Conservation (phyloP, 2,329 filamentous ascomycete species). For the Sarocladiaceae sp. region DNA sequence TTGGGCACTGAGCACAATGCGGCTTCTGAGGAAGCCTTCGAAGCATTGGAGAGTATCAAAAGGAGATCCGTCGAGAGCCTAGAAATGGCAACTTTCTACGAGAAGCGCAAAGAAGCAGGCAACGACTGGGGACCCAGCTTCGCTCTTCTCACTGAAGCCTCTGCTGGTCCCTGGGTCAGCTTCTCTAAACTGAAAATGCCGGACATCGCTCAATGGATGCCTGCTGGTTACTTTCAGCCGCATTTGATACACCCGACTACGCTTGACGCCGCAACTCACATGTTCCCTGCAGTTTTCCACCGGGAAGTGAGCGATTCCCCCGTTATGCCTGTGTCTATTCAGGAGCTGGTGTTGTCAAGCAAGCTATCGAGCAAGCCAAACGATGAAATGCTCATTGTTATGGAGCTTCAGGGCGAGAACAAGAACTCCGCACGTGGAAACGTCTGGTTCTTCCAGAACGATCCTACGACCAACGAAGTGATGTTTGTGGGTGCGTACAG, state of each 20-base stretch:
- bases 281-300: conserved; percentile 1
- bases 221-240: conserved; percentile 10
- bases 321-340: conserved; percentile 3
- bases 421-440: background rate
- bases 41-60: background rate
- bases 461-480: background rate
- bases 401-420: background rate
- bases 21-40: background rate
- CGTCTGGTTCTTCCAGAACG: background rate
- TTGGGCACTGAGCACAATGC: background rate
- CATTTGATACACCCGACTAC: conserved; percentile 13
- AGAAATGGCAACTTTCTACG: conserved; percentile 3
- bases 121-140: conserved; percentile 5
- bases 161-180: background rate
- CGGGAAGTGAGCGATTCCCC: conserved; percentile 2
- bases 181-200: conserved; percentile 10
- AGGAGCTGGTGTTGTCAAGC: conserved; percentile 3
- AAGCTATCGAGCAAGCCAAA: background rate
- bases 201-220: conserved; percentile 13
- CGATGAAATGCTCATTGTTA: background rate
- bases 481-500: background rate
- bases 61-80: background rate
- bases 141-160: background rate
- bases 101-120: background rate
- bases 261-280: conserved; percentile 9